phyloP scores from a whole-genome alignment of 441 rosid genomes.

The Populus hybrid region DNA sequence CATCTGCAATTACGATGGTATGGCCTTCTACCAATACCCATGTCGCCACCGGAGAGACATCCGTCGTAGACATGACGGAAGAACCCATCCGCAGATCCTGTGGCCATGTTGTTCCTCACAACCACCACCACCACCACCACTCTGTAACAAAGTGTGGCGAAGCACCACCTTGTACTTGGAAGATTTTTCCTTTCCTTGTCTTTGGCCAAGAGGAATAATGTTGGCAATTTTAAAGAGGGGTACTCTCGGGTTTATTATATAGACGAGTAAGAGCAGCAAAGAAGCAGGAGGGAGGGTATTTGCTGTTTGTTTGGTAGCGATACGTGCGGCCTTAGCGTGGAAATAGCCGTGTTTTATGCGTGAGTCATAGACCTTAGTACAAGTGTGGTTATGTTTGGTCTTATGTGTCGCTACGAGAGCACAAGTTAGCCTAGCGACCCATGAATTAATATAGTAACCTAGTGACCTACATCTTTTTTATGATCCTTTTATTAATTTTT shows the following conservation, averaged over 20 bases:
- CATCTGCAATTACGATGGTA: slow-evolving; percentile 72
- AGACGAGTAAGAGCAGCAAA: background rate
- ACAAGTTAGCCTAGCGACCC: too few species aligned
- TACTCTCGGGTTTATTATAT: background rate
- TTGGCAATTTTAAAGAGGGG: background rate
- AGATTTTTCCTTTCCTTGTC: background rate
- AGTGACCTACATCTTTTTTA: too few species aligned
- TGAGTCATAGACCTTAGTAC: background rate
- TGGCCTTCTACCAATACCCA: slow-evolving; percentile 51
- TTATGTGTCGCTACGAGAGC: background rate
- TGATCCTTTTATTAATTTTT: too few species aligned
- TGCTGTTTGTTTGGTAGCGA: background rate
- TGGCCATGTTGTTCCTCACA: slow-evolving; percentile 28
- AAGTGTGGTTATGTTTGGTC: background rate
- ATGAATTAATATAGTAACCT: too few species aligned
- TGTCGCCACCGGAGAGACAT: slow-evolving; percentile 42
- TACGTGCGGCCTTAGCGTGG: background rate
- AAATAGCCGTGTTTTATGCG: background rate
- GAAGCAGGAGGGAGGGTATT: background rate
- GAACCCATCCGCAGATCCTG: slow-evolving; percentile 51
- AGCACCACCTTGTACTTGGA: background rate
- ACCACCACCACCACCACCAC: background rate
- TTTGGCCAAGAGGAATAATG: background rate
- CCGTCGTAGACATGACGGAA: slow-evolving; percentile 56
- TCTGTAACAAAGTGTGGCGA: background rate